phyloP scores from a whole-genome alignment of 2,329 filamentous ascomycete genomes.

The Byssochlamys sp. region DNA sequence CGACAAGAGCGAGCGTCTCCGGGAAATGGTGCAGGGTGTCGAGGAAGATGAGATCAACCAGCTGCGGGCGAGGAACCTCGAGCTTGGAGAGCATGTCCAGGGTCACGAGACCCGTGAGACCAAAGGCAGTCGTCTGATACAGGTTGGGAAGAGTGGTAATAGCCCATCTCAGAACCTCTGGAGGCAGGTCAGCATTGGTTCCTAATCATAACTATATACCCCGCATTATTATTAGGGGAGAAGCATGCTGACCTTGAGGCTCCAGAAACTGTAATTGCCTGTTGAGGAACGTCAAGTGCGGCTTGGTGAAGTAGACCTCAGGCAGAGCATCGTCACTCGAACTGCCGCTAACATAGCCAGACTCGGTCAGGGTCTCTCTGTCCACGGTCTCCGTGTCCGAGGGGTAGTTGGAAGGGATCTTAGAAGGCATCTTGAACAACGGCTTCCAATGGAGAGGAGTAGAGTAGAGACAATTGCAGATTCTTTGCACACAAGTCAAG shows the following conservation, averaged over 20 bases:
- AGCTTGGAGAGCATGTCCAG: conserved; percentile 58
- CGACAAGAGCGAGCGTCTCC: conserved; percentile 64
- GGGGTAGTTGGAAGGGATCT: conserved; percentile 27
- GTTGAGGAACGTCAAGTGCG: conserved; percentile 86
- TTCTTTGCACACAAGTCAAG: neutral
- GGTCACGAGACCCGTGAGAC: conserved; percentile 68
- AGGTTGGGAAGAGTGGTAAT: conserved; percentile 81
- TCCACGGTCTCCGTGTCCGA: conserved; percentile 26
- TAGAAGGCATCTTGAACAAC: conserved; percentile 27
- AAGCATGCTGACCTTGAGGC: conserved; percentile 52
- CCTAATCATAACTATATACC: conserved; percentile 1
- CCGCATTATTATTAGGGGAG: conserved; percentile 3
- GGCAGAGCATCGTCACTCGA: conserved; percentile 57
- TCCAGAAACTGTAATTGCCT: conserved; percentile 76
- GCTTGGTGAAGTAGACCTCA: conserved; percentile 72
- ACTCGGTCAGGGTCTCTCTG: conserved; percentile 64
- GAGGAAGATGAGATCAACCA: conserved; percentile 57
- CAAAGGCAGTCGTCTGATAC: conserved; percentile 77
- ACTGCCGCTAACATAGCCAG: conserved; percentile 61
- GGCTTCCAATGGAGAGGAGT: conserved; percentile 1
- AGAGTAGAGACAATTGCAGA: conserved; percentile 1
- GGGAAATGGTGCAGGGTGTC: conserved; percentile 75
- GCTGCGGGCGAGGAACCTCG: conserved; percentile 38
- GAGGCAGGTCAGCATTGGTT: conserved; percentile 7
- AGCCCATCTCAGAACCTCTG: conserved; percentile 83